Percentiles rank a stretch among this genome's conserved stretches.
Evolutionary conservation across 441 rosid species (phyloP).

Genomic region (Monsonia emarginata): DNA sequence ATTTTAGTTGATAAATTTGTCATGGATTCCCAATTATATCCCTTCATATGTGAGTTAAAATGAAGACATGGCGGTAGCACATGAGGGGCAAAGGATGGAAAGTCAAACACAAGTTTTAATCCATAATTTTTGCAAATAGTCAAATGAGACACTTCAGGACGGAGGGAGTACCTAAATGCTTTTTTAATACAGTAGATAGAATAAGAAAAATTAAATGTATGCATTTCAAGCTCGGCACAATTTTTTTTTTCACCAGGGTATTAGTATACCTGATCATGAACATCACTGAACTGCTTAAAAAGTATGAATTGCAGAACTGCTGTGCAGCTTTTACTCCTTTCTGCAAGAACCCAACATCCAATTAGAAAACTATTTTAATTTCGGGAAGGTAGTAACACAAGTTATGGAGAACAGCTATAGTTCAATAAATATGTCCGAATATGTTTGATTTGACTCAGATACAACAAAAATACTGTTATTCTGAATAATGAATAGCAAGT

Average conservation of each 20-base stretch:
- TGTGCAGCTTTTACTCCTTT: conserved; percentile 73
- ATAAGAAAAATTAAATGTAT: neutral
- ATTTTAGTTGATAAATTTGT: too few relatives aligned
- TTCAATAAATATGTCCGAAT: neutral
- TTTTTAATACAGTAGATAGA: neutral
- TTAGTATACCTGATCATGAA: conserved; percentile 67
- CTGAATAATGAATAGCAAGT: neutral
- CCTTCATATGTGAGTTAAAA: too few relatives aligned
- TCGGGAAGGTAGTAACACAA: neutral
- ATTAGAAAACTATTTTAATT: conserved; percentile 1
- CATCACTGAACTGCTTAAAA: conserved; percentile 80
- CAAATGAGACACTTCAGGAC: too few relatives aligned
- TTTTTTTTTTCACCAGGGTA: neutral
- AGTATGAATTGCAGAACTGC: conserved; percentile 60
- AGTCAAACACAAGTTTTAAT: too few relatives aligned
- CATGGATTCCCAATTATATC: too few relatives aligned
- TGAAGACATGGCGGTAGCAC: too few relatives aligned
- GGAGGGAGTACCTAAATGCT: neutral
- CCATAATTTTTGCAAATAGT: too few relatives aligned
- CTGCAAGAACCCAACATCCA: conserved; percentile 36
- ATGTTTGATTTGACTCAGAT: neutral
- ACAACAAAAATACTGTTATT: neutral
- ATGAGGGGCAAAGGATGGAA: too few relatives aligned
- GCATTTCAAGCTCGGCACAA: neutral
- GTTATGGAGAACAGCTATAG: neutral